Evolutionary conservation across 805 yeast genomes (phyloP).

Genomic region (Isabelozyma gotoi): DNA sequence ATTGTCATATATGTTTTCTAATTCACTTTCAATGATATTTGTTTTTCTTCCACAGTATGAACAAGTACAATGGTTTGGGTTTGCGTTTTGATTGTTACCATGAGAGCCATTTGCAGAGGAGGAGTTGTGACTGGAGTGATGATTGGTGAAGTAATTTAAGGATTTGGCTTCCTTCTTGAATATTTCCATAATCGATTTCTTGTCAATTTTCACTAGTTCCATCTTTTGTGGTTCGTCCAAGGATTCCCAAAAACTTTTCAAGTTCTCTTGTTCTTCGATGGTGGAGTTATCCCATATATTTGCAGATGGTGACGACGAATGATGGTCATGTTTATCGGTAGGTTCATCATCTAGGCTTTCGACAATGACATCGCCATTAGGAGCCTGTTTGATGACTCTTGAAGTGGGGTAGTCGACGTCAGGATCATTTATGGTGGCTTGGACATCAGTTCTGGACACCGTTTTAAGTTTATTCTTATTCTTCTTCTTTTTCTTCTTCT

Average conservation of each 20-base stretch:
- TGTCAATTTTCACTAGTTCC: conserved; percentile 63
- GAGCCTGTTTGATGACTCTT: conserved; percentile 65
- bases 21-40: conserved; percentile 69
- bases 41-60: conserved; percentile 76
- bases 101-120: conserved; percentile 3
- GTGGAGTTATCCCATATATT: conserved; percentile 48
- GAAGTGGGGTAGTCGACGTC: conserved; percentile 70
- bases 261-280: conserved; percentile 50
- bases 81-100: conserved; percentile 45
- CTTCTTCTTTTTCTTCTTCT: conserved; percentile 30
- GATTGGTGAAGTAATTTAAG: conserved; percentile 1
- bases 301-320: conserved; percentile 7
- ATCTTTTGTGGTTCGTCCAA: conserved; percentile 60
- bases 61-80: conserved; percentile 56
- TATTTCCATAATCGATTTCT: conserved; percentile 63
- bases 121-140: conserved; percentile 5
- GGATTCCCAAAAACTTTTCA: conserved; percentile 65
- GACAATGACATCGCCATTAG: conserved; percentile 77
- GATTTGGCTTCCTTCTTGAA: conserved; percentile 46
- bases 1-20: conserved; percentile 70
- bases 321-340: conserved; percentile 5
- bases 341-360: conserved; percentile 48
- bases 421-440: conserved; percentile 54
- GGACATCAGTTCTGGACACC: conserved; percentile 11
- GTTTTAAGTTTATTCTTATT: conserved; percentile 24